Percentiles rank a stretch among this genome's conserved stretches.
Evolutionary conservation across 257 asterid species (phyloP).

Genomic region (Forsythia viridissima): DNA sequence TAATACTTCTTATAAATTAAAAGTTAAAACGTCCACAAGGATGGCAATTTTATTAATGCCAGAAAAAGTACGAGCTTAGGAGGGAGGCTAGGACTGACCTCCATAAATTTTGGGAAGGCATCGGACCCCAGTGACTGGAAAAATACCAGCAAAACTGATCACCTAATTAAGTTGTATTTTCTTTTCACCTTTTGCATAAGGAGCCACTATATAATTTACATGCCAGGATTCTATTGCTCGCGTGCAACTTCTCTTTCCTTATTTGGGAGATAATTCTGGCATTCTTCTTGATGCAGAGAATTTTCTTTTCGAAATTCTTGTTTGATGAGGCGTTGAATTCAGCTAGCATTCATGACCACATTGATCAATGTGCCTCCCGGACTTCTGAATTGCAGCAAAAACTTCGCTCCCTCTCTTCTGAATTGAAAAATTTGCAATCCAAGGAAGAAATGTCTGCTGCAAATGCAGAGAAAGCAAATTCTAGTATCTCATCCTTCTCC

Average conservation of each 20-base stretch:
- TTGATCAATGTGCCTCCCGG: conserved; percentile 64
- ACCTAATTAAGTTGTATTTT: background rate
- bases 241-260: conserved; percentile 19
- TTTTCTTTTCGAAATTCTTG: conserved; percentile 80
- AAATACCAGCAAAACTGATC: background rate
- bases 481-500: conserved; percentile 37
- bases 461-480: conserved; percentile 47
- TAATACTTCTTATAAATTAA: background rate
- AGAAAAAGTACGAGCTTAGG: background rate
- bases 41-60: background rate
- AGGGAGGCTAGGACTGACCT: background rate
- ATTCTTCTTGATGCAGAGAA: conserved; percentile 64
- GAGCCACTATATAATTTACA: background rate
- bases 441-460: conserved; percentile 62
- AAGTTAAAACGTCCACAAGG: background rate
- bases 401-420: conserved; percentile 64
- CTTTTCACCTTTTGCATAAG: background rate
- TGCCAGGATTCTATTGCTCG: conserved; percentile 12
- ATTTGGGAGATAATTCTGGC: conserved; percentile 10
- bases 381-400: conserved; percentile 75
- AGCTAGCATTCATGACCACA: conserved; percentile 69
- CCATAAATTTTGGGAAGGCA: background rate
- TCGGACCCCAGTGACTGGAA: no score
- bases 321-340: conserved; percentile 78
- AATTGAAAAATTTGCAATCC: conserved; percentile 53